Percentiles rank a stretch among this genome's conserved stretches.
Evolutionary conservation across 148 eudicot species (phyloP).

Genomic region (Heliamphora exappendiculata): DNA sequence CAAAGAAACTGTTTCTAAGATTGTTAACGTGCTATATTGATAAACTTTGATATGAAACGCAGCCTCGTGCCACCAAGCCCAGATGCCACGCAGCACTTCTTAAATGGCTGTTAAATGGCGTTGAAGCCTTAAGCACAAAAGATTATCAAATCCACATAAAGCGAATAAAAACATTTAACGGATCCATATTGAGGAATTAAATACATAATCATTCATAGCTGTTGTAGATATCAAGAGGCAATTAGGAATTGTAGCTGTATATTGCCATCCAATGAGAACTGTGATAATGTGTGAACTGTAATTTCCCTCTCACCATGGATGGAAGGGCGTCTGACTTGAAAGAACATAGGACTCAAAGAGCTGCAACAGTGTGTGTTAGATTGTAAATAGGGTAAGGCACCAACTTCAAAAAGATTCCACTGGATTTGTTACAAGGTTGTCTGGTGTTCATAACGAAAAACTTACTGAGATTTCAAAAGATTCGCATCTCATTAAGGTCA

Average conservation of each 20-base stretch:
- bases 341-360: not conserved
- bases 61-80: not conserved
- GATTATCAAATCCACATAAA: not conserved
- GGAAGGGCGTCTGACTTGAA: not conserved
- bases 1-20: not conserved
- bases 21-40: not conserved
- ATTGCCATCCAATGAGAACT: not conserved
- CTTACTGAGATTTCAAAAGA: not conserved
- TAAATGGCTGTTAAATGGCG: not conserved
- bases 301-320: not conserved
- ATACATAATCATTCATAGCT: not conserved
- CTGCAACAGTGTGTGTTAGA: not conserved
- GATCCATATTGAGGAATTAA: not conserved
- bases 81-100: not conserved
- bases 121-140: not conserved
- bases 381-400: not conserved
- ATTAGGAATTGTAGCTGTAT: not conserved
- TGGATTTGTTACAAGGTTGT: not conserved
- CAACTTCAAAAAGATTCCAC: not conserved
- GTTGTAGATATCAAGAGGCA: not conserved
- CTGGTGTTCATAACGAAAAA: not conserved
- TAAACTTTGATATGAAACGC: not conserved
- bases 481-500: not conserved
- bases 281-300: not conserved
- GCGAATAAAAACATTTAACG: constrained; percentile 1